Evolutionary conservation across 139 green algal species (phyloP).

Genomic region (Chlamydomonas incerta): DNA sequence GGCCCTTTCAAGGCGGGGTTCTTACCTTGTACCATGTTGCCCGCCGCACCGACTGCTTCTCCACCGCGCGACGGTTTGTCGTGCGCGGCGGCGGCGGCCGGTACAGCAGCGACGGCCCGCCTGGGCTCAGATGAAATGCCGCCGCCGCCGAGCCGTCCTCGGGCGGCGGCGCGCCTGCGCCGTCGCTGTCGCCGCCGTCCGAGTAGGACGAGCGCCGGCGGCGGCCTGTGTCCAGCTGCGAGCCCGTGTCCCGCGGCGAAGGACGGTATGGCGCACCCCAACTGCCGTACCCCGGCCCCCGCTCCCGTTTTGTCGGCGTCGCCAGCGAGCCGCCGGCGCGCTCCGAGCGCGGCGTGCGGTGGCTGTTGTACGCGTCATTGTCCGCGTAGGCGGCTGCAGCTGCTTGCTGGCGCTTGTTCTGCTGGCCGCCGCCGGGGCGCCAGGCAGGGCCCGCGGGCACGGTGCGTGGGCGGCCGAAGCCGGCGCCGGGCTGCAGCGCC

Average conservation of each 20-base stretch:
- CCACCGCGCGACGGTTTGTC: background rate
- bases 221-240: too few species aligned
- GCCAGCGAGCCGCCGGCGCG: background rate
- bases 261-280: too few species aligned
- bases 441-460: background rate
- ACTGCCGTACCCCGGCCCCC: too few species aligned
- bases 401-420: too few species aligned
- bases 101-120: conserved; percentile 36
- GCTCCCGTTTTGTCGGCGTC: too few species aligned
- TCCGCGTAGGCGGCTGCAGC: too few species aligned
- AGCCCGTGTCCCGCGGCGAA: too few species aligned
- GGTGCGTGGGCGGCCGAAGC: background rate
- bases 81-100: background rate
- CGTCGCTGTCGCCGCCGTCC: too few species aligned
- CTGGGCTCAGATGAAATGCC: background rate
- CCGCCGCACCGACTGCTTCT: background rate
- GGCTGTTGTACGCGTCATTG: background rate
- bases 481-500: background rate
- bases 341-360: background rate
- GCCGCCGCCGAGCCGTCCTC: too few species aligned
- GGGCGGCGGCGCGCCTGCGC: too few species aligned
- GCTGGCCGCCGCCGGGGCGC: conserved; percentile 19
- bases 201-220: too few species aligned
- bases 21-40: conserved; percentile 25
- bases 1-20: too few species aligned